Base-by-base conservation (phyloP, 1,284 basidiomycete genomes). In the Apiotrichum veenhuisii region DNA sequence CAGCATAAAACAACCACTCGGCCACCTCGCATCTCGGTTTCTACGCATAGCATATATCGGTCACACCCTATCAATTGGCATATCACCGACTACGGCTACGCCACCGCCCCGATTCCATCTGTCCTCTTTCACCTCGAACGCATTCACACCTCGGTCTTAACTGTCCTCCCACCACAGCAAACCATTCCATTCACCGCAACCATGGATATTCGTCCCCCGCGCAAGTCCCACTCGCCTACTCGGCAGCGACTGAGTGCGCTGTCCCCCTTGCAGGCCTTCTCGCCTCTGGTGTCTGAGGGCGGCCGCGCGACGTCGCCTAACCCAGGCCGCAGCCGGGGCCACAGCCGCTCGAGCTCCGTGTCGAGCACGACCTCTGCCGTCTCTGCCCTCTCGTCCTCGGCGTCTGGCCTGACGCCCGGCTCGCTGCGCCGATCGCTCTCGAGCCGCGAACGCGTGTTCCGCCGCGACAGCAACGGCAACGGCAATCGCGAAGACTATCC, bases 171-270 rank as follows among this genome's bases (percentile, higher is more conserved):
- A 7, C n/a, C n/a, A n/a, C n/a, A n/a, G n/a, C n/a, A n/a, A n/a
- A 36, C 34, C 34, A 40, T 25, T 5, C 11, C 43, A 15, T 8
- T n/a, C 20, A 22, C 27, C 14, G 22, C 45, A 44, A 50, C 52
- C 34, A 59, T 59, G 58, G 46, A 48, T 1, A 15, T 5, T 20
- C 40, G 37, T 14, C 33, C 37, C 17, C 12, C 2, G 33, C 54
- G 33, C 20, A 53, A 57, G 38, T 89, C 88, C 0, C 81, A 82
- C 40, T 85, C 84, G 27, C 81, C 82, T 49, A 83, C 84, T 46
- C 62, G 63, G 15, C 65, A 64, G 14, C 60, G 54, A 15, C 54
- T 71, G 26, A 69, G 63, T n/a, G 76, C 74, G 0, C 56, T 77
- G 11, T 73, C 70, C 2, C 73, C 76, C 0, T 62, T 77, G 3